Base-by-base conservation (phyloP, 768 basidiomycete genomes). In the Kondoa subrosea region DNA sequence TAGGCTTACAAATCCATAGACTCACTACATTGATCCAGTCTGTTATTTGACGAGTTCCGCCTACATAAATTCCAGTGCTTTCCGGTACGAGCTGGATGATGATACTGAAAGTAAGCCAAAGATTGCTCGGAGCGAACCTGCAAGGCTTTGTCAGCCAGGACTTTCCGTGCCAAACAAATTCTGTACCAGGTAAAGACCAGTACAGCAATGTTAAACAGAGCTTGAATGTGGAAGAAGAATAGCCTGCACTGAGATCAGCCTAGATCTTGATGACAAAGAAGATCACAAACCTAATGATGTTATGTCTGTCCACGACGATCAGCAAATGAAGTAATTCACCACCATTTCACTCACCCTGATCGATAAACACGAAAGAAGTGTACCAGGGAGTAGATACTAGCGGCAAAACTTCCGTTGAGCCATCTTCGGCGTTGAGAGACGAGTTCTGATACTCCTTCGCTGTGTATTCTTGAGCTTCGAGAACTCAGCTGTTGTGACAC, bases 361-460 rank as follows among this genome's bases (percentile, higher is more conserved):
- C 81, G 82, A 78, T 93, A 97, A 61, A 73, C 65, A 0, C 73
- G 33, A 1, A 70, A 71, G 32, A 75, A 96, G 78, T 93, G 88
- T 74, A 91, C 87, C 25, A 95, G 78, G 2, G 90, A 85, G 77
- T 93, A 93, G 85, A 90, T 73, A 56, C 66, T 69, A 34, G 69
- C 66, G 2, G 71, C 71, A 56, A 95, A 95, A 14, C 90, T 91
- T 64, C 93, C 92, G 75, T 96, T 97, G 73, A 96, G 77, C 93
- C 92, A 96, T 71, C 92, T 87, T 71, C 92, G 85, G 76, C 92
- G 87, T 77, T 97, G 92, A 57, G 89, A 87, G 76, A 96, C 95
- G 68, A 97, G 79, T 66, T 97, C 92, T 14, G 85, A 83, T 4
- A 90, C 91, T n/a, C 81, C 80, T 78, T 33, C 34, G 3, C n/a